Evolutionary conservation across 805 yeast genomes (phyloP).

Genomic region (Priceomyces medius): DNA sequence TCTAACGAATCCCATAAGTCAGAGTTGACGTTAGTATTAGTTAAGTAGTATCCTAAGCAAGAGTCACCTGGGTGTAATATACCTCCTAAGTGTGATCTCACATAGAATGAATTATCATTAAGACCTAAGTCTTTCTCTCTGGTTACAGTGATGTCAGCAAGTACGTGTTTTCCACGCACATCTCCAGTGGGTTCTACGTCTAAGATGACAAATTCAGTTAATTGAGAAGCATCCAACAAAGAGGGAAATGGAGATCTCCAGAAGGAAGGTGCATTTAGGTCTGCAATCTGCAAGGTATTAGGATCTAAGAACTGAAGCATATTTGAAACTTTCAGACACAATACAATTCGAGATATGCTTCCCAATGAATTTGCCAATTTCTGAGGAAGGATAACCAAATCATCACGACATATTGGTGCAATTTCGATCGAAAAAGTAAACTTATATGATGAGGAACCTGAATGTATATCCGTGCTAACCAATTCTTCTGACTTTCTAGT

Average conservation of each 20-base stretch:
- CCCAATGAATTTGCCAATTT: constrained; percentile 83
- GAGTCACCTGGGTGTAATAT: constrained; percentile 96
- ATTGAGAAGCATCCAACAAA: constrained; percentile 69
- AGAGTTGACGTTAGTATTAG: constrained; percentile 85
- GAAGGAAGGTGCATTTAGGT: constrained; percentile 65
- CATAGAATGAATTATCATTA: constrained; percentile 78
- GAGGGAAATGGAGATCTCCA: constrained; percentile 84
- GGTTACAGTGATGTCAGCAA: constrained; percentile 91
- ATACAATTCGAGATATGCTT: constrained; percentile 72
- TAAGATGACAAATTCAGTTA: constrained; percentile 83
- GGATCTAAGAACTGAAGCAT: constrained; percentile 87
- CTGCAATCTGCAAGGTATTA: constrained; percentile 71
- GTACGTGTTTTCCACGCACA: constrained; percentile 69
- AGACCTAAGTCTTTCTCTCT: constrained; percentile 84
- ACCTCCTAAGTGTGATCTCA: constrained; percentile 91
- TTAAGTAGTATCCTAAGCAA: constrained; percentile 84
- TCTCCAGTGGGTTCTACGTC: constrained; percentile 93
- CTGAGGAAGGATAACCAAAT: constrained; percentile 86
- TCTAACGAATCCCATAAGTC: constrained; percentile 75
- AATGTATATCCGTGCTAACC: constrained; percentile 87
- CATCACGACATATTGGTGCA: constrained; percentile 96
- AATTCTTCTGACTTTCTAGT: constrained; percentile 86
- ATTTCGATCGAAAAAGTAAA: constrained; percentile 91
- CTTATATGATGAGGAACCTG: constrained; percentile 84
- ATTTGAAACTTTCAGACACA: constrained; percentile 84